Conservation (phyloP, 129 eudicot species). For the Flaveria linearis region DNA sequence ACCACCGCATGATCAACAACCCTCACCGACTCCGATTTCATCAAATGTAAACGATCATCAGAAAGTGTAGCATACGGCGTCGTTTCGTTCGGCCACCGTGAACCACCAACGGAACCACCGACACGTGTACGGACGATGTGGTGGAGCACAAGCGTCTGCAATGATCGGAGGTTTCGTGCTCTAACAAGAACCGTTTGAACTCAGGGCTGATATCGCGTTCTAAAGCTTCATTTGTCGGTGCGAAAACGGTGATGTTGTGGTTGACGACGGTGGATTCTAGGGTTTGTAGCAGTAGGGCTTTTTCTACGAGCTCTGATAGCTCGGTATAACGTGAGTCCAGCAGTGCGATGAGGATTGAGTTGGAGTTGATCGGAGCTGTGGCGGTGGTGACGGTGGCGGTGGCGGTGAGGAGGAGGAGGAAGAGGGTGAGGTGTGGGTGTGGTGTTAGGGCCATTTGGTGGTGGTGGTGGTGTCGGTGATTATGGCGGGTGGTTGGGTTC, state of each 20-base stretch:
- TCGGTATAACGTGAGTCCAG: conserved; percentile 2
- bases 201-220: not conserved
- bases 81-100: conserved; percentile 6
- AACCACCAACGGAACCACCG: not conserved
- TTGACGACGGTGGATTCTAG: not conserved
- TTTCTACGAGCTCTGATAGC: not conserved
- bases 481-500: conserved; percentile 15
- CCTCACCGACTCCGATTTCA: not conserved
- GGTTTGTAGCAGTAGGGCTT: conserved; percentile 1
- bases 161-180: not conserved
- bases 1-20: conserved; percentile 39
- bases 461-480: not conserved
- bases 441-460: not conserved
- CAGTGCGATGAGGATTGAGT: not conserved
- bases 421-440: not conserved
- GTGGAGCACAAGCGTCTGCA: not conserved
- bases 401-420: not conserved
- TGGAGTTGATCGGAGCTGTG: conserved; percentile 2
- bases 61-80: conserved; percentile 34
- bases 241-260: conserved; percentile 6
- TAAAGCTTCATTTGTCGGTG: not conserved
- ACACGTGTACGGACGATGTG: not conserved
- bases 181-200: not conserved
- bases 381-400: not conserved
- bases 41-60: conserved; percentile 17